These are phyloP conservation scores for Emergomyces pasteurianus DNA, from an alignment of 2,329 filamentous ascomycete species.

Conservation along the genomic window DNA sequence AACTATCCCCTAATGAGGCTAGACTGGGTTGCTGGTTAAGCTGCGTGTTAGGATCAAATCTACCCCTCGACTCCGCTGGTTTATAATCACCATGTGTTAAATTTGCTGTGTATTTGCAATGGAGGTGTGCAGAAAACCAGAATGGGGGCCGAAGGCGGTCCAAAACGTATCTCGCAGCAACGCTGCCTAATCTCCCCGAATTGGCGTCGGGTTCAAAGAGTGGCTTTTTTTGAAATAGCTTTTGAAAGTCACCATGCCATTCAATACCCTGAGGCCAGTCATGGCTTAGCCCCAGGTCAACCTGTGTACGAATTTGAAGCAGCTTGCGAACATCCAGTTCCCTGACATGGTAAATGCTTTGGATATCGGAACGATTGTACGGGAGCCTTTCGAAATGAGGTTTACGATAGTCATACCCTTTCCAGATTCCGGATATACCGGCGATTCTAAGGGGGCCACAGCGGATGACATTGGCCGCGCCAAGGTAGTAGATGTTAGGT, in stretches of 20 bases:
- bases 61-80: neutral
- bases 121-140: slow-evolving; percentile 92
- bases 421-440: slow-evolving; percentile 90
- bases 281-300: slow-evolving; percentile 85
- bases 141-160: slow-evolving; percentile 68
- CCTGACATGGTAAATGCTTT: slow-evolving; percentile 77
- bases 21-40: neutral
- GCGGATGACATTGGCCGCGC: slow-evolving; percentile 77
- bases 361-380: slow-evolving; percentile 64
- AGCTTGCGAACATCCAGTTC: slow-evolving; percentile 88
- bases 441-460: slow-evolving; percentile 78
- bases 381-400: slow-evolving; percentile 76
- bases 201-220: slow-evolving; percentile 65
- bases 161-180: slow-evolving; percentile 68
- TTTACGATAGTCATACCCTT: slow-evolving; percentile 74
- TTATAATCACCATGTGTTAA: slow-evolving; percentile 35
- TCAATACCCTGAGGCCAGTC: slow-evolving; percentile 89
- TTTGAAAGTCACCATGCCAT: slow-evolving; percentile 56
- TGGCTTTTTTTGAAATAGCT: slow-evolving; percentile 61
- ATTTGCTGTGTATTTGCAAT: slow-evolving; percentile 69
- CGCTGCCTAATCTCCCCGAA: slow-evolving; percentile 64
- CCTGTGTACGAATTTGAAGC: slow-evolving; percentile 68
- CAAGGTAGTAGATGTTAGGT: slow-evolving; percentile 93
- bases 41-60: neutral
- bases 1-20: neutral